Evolutionary conservation across 2,329 filamentous ascomycete species (phyloP).

Genomic region (Fusarium clavum): DNA sequence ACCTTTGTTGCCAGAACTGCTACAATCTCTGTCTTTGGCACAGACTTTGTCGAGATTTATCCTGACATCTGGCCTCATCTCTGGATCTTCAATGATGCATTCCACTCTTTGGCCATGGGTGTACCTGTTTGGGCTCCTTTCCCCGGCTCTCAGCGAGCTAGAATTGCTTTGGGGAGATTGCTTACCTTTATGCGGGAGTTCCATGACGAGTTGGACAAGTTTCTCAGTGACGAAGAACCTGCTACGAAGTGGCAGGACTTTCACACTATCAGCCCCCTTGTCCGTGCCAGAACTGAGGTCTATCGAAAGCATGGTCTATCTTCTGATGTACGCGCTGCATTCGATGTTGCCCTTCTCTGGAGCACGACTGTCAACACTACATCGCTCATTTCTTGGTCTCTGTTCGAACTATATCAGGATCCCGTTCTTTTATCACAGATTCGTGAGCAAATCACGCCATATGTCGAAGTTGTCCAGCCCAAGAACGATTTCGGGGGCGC

Average conservation of each 20-base stretch:
- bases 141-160: conserved; percentile 49
- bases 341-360: conserved; percentile 54
- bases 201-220: conserved; percentile 52
- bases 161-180: conserved; percentile 46
- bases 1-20: conserved; percentile 53
- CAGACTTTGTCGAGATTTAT: conserved; percentile 56
- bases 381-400: conserved; percentile 55
- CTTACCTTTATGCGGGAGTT: conserved; percentile 50
- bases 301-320: conserved; percentile 49
- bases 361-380: conserved; percentile 55
- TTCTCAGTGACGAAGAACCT: conserved; percentile 48
- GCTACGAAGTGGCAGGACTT: conserved; percentile 53
- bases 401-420: conserved; percentile 56
- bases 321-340: conserved; percentile 49
- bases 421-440: conserved; percentile 53
- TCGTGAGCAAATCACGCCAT: conserved; percentile 53
- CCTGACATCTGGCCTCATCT: conserved; percentile 53
- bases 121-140: conserved; percentile 51
- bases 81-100: conserved; percentile 53
- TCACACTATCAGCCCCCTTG: conserved; percentile 51
- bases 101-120: conserved; percentile 48
- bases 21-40: conserved; percentile 53
- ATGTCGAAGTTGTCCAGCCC: conserved; percentile 49
- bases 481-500: conserved; percentile 52
- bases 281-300: conserved; percentile 48